These are phyloP conservation scores for Beauveria sp. DNA, from an alignment of 2,329 filamentous ascomycete genomes.

Conservation along the genomic window DNA sequence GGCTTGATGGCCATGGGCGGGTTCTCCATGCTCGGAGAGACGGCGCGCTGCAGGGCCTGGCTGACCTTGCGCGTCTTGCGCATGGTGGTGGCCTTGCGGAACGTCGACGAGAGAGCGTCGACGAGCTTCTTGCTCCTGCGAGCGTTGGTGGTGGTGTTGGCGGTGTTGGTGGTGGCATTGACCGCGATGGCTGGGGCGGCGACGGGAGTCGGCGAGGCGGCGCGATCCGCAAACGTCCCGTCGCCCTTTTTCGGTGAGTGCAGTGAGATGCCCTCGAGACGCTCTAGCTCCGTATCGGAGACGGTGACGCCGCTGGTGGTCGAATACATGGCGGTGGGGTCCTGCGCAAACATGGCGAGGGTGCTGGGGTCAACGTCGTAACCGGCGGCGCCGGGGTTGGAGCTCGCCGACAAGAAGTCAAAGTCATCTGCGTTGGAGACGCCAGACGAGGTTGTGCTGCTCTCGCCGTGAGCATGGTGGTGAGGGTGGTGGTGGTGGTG, in stretches of 20 bases:
- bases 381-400: conserved; percentile 20
- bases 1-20: conserved; percentile 28
- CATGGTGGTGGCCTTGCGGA: conserved; percentile 29
- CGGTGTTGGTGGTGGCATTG: conserved; percentile 16
- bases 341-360: conserved; percentile 18
- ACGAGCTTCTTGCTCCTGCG: conserved; percentile 33
- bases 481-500: not conserved
- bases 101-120: conserved; percentile 33
- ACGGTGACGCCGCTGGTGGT: conserved; percentile 19
- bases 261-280: conserved; percentile 40
- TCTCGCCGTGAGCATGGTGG: conserved; percentile 16
- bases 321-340: not conserved
- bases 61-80: conserved; percentile 23
- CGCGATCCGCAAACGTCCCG: not conserved
- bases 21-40: conserved; percentile 26
- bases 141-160: conserved; percentile 15
- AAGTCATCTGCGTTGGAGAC: conserved; percentile 29
- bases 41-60: conserved; percentile 16
- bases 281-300: conserved; percentile 40
- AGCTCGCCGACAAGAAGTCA: conserved; percentile 29
- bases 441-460: conserved; percentile 27
- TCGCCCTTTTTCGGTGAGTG: conserved; percentile 27
- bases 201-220: conserved; percentile 22
- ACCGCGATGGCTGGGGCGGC: not conserved
- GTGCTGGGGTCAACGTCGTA: conserved; percentile 25